Percentiles rank a stretch among this genome's conserved stretches.
phyloP scores from a whole-genome alignment of 2,329 filamentous ascomycete species.

The Exophiala sp. region DNA sequence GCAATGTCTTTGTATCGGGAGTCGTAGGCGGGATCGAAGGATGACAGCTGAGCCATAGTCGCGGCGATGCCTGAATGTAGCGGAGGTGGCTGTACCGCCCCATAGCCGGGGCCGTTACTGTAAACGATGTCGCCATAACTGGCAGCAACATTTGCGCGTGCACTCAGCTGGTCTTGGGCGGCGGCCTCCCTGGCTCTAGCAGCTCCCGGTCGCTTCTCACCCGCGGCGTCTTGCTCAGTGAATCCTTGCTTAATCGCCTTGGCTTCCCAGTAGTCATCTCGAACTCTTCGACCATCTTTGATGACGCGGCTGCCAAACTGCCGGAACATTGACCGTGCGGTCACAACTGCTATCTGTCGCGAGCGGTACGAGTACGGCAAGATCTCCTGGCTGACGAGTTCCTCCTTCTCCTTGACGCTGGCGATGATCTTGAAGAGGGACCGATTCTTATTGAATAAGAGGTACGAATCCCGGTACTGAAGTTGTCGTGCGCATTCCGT shows the following conservation, averaged over 20 bases:
- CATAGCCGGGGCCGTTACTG: conserved; percentile 65
- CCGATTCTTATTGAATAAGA: conserved; percentile 97
- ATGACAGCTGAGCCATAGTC: conserved; percentile 69
- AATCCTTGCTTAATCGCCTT: conserved; percentile 97
- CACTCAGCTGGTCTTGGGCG: conserved; percentile 51
- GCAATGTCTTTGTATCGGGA: conserved; percentile 83
- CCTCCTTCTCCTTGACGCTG: conserved; percentile 92
- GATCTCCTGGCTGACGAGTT: conserved; percentile 90
- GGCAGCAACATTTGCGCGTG: conserved; percentile 57
- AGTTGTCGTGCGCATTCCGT: conserved; percentile 94
- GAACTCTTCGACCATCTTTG: conserved; percentile 79
- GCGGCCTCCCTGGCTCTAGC: conserved; percentile 82
- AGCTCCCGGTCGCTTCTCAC: conserved; percentile 91
- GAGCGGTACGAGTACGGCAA: conserved; percentile 96
- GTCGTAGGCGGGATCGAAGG: conserved; percentile 80
- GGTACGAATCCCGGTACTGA: conserved; percentile 94
- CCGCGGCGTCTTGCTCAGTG: conserved; percentile 91
- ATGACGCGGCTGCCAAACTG: conserved; percentile 97
- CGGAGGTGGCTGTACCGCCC: conserved; percentile 64
- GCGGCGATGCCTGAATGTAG: conserved; percentile 69
- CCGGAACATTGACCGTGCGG: conserved; percentile 95
- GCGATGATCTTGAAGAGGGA: conserved; percentile 98
- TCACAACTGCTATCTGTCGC: conserved; percentile 97
- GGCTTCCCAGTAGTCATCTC: conserved; percentile 98
- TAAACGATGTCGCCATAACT: conserved; percentile 81